Conservation (phyloP, 2,329 filamentous ascomycete genomes). For the Anthostomella pinea region DNA sequence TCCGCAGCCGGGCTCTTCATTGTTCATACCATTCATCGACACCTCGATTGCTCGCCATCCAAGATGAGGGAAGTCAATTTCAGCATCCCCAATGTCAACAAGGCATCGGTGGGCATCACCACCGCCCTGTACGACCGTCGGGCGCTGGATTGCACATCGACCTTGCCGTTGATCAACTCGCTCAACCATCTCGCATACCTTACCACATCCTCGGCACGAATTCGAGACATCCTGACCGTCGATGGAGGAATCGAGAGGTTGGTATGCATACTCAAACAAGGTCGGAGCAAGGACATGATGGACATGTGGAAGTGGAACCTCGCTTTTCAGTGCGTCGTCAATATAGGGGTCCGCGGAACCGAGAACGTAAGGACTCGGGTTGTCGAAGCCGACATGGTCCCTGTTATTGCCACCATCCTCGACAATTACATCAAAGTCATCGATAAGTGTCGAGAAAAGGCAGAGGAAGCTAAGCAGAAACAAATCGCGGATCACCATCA, state of each 20-base stretch:
- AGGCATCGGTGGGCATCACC: slow-evolving; percentile 97
- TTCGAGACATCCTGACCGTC: slow-evolving; percentile 95
- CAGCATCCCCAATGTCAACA: slow-evolving; percentile 98
- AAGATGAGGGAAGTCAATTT: slow-evolving; percentile 99
- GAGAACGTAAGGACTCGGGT: slow-evolving; percentile 92
- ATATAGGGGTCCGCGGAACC: slow-evolving; percentile 94
- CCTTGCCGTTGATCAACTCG: slow-evolving; percentile 95
- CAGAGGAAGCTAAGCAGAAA: slow-evolving; percentile 77
- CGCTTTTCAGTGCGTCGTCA: slow-evolving; percentile 97
- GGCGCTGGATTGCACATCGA: slow-evolving; percentile 97
- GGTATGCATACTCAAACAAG: slow-evolving; percentile 97
- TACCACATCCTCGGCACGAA: slow-evolving; percentile 94
- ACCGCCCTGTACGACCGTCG: slow-evolving; percentile 96
- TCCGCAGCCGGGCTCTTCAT: slow-evolving; percentile 26
- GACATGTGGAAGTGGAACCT: slow-evolving; percentile 99
- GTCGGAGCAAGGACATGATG: slow-evolving; percentile 97
- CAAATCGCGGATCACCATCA: slow-evolving; percentile 53
- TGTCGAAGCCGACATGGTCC: slow-evolving; percentile 98
- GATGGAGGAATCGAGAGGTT: slow-evolving; percentile 97
- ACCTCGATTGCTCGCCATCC: slow-evolving; percentile 25
- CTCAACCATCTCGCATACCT: slow-evolving; percentile 98
- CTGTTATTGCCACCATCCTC: slow-evolving; percentile 95
- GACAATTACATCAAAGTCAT: slow-evolving; percentile 98
- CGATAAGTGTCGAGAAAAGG: slow-evolving; percentile 84
- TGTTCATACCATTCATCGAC: slow-evolving; percentile 20